Percentiles rank a stretch among this genome's conserved stretches.
These are phyloP conservation scores for Aspergillus jensenii DNA, from an alignment of 2,329 filamentous ascomycete species.

Conservation along the genomic window DNA sequence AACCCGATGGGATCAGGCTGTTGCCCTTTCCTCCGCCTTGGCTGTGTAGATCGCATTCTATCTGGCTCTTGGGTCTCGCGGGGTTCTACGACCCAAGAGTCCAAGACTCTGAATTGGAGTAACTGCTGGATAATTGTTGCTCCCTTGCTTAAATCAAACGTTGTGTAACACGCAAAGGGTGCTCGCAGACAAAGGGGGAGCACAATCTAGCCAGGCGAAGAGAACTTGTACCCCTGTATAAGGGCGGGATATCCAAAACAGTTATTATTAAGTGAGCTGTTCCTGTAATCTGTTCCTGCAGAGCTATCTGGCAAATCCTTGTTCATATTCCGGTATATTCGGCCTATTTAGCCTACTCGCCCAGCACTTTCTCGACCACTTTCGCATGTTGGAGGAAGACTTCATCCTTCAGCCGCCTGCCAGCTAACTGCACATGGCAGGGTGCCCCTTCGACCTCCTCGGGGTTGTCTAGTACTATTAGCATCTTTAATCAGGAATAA, in stretches of 20 bases:
- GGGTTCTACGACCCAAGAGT: conserved; percentile 4
- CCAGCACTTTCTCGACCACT: conserved; percentile 15
- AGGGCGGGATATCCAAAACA: background rate
- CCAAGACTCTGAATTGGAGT: no score
- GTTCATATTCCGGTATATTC: background rate
- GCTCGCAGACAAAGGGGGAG: no score
- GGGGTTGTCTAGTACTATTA: conserved; percentile 15
- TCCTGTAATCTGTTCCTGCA: background rate
- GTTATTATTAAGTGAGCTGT: background rate
- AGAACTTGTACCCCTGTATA: background rate
- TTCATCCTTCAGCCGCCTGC: conserved; percentile 25
- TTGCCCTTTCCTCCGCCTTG: conserved; percentile 2
- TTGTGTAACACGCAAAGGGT: no score
- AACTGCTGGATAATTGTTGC: no score
- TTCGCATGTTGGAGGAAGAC: conserved; percentile 18
- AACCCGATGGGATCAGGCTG: background rate
- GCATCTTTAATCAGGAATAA: no score
- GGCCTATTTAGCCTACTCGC: background rate
- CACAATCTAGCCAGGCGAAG: no score
- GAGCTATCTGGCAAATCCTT: background rate
- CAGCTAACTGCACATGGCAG: conserved; percentile 25
- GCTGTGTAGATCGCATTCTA: conserved; percentile 7
- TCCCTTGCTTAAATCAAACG: no score
- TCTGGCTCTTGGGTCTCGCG: background rate
- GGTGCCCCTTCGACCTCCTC: conserved; percentile 21